These are phyloP conservation scores for Aspergillus mulundensis DNA, from an alignment of 495 filamentous ascomycete species.

Conservation along the genomic window DNA sequence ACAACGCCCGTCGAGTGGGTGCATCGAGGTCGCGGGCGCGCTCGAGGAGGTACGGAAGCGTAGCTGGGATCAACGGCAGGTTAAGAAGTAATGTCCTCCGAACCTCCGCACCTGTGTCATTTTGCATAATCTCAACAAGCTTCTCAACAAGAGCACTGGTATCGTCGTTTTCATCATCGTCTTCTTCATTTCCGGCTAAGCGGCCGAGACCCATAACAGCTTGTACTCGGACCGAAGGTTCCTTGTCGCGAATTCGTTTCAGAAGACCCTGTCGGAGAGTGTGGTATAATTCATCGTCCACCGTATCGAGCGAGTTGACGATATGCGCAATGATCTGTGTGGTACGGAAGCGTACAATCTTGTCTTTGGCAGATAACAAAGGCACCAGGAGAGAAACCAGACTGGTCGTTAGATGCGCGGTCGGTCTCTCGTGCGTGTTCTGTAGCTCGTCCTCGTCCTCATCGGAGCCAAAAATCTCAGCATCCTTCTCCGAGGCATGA, in stretches of 20 bases:
- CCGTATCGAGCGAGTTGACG: constrained; percentile 81
- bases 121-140: constrained; percentile 87
- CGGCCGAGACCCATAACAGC: constrained; percentile 87
- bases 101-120: constrained; percentile 92
- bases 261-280: constrained; percentile 69
- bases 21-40: constrained; percentile 85
- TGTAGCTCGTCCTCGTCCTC: constrained; percentile 38
- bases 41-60: constrained; percentile 89
- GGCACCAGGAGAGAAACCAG: constrained; percentile 66
- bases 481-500: constrained; percentile 75
- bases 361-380: constrained; percentile 77
- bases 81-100: constrained; percentile 84
- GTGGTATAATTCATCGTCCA: constrained; percentile 85
- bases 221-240: constrained; percentile 84
- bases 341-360: constrained; percentile 82
- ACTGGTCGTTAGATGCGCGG: constrained; percentile 68
- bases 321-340: constrained; percentile 87
- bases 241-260: constrained; percentile 87
- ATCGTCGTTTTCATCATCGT: constrained; percentile 68
- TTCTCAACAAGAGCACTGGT: constrained; percentile 61
- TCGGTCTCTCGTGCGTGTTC: constrained; percentile 73
- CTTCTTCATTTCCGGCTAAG: constrained; percentile 72
- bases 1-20: constrained; percentile 76
- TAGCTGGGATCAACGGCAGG: constrained; percentile 71
- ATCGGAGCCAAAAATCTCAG: constrained; percentile 40